A percentile compares a stretch with the other conserved stretches of the same genome.
Conservation (phyloP, 2,329 filamentous ascomycete genomes). For the Beauveria scarabaeidicola region DNA sequence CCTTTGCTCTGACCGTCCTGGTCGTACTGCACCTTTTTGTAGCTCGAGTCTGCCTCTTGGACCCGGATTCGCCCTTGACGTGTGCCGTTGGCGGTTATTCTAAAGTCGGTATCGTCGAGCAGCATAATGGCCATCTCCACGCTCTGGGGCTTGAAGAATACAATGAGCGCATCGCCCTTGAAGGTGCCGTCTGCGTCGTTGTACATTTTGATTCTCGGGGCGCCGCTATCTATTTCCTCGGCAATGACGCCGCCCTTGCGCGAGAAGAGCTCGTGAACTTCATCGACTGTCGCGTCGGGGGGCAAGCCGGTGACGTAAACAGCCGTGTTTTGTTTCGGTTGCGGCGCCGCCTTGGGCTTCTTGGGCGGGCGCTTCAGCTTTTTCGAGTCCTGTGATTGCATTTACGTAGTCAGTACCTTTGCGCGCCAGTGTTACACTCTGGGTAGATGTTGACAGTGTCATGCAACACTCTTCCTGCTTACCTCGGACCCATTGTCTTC, state of each 20-base stretch:
- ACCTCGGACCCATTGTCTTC: conserved; percentile 33
- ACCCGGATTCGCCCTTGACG: conserved; percentile 64
- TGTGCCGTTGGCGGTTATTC: conserved; percentile 48
- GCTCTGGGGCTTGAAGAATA: conserved; percentile 94
- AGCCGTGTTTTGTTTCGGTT: conserved; percentile 68
- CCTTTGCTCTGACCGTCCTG: conserved; percentile 22
- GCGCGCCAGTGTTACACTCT: neutral
- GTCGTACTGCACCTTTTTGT: conserved; percentile 77
- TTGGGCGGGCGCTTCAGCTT: conserved; percentile 31
- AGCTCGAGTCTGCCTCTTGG: conserved; percentile 77
- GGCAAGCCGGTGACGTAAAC: conserved; percentile 89
- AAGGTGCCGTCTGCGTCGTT: conserved; percentile 71
- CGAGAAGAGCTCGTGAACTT: conserved; percentile 77
- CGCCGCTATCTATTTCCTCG: conserved; percentile 83
- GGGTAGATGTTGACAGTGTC: neutral
- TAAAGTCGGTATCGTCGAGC: conserved; percentile 74
- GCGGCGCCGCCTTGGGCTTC: conserved; percentile 38
- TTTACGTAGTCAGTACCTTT: neutral
- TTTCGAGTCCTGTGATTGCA: neutral
- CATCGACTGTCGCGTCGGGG: conserved; percentile 64
- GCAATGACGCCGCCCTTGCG: conserved; percentile 82
- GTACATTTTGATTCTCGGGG: conserved; percentile 90
- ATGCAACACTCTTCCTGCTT: conserved; percentile 20
- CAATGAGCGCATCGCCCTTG: conserved; percentile 87
- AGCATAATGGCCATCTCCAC: conserved; percentile 77